These are phyloP conservation scores for Sequoia sempervirens DNA, from an alignment of 75 land plant species.

Conservation along the genomic window DNA sequence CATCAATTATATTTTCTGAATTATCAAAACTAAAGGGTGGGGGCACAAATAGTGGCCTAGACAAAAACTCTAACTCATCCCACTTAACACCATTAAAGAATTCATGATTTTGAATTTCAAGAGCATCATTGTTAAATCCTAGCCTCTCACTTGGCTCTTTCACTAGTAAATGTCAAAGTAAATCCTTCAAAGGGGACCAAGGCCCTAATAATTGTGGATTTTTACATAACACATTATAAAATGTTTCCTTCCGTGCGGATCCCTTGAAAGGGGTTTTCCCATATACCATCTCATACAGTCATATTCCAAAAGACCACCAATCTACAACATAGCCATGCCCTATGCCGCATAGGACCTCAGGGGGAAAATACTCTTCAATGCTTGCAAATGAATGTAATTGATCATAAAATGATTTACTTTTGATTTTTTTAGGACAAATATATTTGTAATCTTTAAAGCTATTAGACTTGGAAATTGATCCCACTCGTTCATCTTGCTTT, in stretches of 20 bases:
- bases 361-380: slow-evolving; percentile 16
- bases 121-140: neutral
- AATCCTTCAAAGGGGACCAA: slow-evolving; percentile 6
- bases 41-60: slow-evolving; percentile 14
- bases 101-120: slow-evolving; percentile 3
- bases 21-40: slow-evolving; percentile 5
- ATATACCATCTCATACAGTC: slow-evolving; percentile 15
- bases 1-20: neutral
- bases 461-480: slow-evolving; percentile 11
- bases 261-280: slow-evolving; percentile 24
- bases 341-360: slow-evolving; percentile 10
- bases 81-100: slow-evolving; percentile 14
- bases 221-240: slow-evolving; percentile 15
- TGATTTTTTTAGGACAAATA: neutral
- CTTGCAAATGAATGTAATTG: slow-evolving; percentile 42
- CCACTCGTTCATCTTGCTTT: neutral
- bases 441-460: neutral
- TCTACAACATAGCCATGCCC: slow-evolving; percentile 20
- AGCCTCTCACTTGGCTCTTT: slow-evolving; percentile 8
- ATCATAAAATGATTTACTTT: slow-evolving; percentile 33
- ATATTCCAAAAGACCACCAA: slow-evolving; percentile 21
- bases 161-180: neutral
- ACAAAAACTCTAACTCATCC: slow-evolving; percentile 5
- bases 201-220: neutral
- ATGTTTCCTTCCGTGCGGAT: neutral